Percentiles rank a stretch among this genome's conserved stretches.
Evolutionary conservation across 805 yeast genomes (phyloP).

Genomic region (Ogataea methanolica): DNA sequence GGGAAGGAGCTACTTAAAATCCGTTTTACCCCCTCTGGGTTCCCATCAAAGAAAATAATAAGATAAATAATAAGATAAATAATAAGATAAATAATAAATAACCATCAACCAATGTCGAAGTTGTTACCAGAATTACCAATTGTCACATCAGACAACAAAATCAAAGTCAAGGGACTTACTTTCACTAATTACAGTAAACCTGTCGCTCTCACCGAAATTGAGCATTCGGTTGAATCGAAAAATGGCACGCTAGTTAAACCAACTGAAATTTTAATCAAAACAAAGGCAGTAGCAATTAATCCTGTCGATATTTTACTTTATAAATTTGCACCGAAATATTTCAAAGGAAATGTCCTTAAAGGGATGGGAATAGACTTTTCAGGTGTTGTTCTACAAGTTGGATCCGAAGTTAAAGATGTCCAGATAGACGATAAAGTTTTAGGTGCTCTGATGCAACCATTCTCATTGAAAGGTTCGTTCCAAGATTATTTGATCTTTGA

Average conservation of each 20-base stretch:
- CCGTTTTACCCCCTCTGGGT: too few species aligned
- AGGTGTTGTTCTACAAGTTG: slow-evolving; percentile 14
- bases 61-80: too few species aligned
- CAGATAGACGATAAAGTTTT: slow-evolving; percentile 14
- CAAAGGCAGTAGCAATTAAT: slow-evolving; percentile 14
- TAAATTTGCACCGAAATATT: slow-evolving; percentile 5
- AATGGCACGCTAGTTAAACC: slow-evolving; percentile 8
- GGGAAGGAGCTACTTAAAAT: too few species aligned
- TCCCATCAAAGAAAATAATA: too few species aligned
- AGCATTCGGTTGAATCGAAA: not conserved
- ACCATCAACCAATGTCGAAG: too few species aligned
- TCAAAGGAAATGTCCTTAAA: not conserved
- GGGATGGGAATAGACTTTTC: slow-evolving; percentile 16
- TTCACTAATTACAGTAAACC: slow-evolving; percentile 13
- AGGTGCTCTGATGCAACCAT: slow-evolving; percentile 6
- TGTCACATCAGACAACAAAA: slow-evolving; percentile 4
- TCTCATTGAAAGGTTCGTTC: not conserved
- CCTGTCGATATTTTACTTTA: slow-evolving; percentile 15
- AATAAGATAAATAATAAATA: too few species aligned
- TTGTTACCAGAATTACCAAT: too few species aligned
- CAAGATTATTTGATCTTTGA: slow-evolving; percentile 43
- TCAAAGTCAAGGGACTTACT: slow-evolving; percentile 4
- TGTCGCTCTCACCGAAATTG: slow-evolving; percentile 6
- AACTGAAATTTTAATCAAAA: slow-evolving; percentile 14
- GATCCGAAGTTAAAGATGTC: slow-evolving; percentile 10